These are phyloP conservation scores for Ascodesmis nigricans DNA, from an alignment of 495 filamentous ascomycete genomes.

Conservation along the genomic window DNA sequence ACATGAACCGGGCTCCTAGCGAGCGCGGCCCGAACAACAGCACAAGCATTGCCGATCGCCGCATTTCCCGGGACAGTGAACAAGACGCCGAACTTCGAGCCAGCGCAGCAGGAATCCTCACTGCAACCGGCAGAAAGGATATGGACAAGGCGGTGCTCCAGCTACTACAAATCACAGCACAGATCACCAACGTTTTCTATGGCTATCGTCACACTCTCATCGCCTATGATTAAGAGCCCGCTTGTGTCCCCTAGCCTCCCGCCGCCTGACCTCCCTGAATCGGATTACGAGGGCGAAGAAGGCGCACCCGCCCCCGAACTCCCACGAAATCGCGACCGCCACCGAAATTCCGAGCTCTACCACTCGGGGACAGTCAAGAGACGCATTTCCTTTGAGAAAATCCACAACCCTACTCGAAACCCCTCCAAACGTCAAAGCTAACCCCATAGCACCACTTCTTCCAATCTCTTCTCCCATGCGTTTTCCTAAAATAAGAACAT, in stretches of 20 bases:
- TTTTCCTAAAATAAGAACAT: no score
- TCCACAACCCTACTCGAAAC: no score
- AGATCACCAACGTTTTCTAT: slow-evolving; percentile 10
- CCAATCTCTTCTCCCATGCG: slow-evolving; percentile 20
- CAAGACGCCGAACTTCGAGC: slow-evolving; percentile 14
- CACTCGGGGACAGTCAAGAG: no score
- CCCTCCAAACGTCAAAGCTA: slow-evolving; percentile 23
- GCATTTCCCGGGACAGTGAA: slow-evolving; percentile 13
- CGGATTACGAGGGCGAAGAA: slow-evolving; percentile 13
- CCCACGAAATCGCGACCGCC: slow-evolving; percentile 10
- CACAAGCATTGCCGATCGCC: slow-evolving; percentile 30
- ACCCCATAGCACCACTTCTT: slow-evolving; percentile 23
- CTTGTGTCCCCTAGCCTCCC: slow-evolving; percentile 15
- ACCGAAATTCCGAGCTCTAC: no score
- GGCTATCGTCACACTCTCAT: slow-evolving; percentile 6
- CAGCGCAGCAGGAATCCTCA: slow-evolving; percentile 12
- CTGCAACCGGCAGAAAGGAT: slow-evolving; percentile 8
- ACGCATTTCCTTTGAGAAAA: no score
- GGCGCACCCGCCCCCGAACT: slow-evolving; percentile 12
- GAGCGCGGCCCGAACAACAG: no score
- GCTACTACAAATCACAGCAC: slow-evolving; percentile 15
- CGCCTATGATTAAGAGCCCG: slow-evolving; percentile 11
- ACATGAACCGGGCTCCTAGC: slow-evolving; percentile 13
- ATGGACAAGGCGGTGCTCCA: slow-evolving; percentile 15
- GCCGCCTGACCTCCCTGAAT: slow-evolving; percentile 6